Evolutionary conservation across 164 flowering plant genomes (phyloP).

Genomic region (Sextonia rubra): DNA sequence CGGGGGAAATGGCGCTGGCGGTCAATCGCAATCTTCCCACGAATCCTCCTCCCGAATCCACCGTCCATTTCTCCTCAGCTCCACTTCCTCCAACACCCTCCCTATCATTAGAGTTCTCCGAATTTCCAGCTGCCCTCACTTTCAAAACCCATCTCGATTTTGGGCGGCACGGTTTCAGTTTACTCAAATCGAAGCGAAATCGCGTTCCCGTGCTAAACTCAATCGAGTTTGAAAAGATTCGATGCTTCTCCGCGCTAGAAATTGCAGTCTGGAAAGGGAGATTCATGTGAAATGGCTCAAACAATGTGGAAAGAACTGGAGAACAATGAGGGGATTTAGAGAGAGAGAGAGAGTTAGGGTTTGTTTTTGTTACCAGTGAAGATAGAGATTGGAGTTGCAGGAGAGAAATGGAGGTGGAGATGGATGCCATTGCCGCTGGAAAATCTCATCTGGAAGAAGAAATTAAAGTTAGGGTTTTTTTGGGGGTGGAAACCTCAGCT

Average conservation of each 20-base stretch:
- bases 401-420: slow-evolving; percentile 18
- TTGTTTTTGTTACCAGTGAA: slow-evolving; percentile 32
- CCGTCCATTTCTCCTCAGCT: slow-evolving; percentile 7
- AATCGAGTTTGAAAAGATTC: slow-evolving; percentile 9
- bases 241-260: slow-evolving; percentile 21
- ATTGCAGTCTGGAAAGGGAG: slow-evolving; percentile 11
- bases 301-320: background rate
- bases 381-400: slow-evolving; percentile 26
- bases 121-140: slow-evolving; percentile 18
- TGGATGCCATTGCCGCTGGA: slow-evolving; percentile 31
- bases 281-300: background rate
- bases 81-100: slow-evolving; percentile 11
- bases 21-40: slow-evolving; percentile 31
- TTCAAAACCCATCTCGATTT: slow-evolving; percentile 5
- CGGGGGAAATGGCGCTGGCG: slow-evolving; percentile 33
- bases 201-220: slow-evolving; percentile 20
- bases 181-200: slow-evolving; percentile 8
- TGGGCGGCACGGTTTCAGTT: slow-evolving; percentile 12
- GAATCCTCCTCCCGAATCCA: slow-evolving; percentile 12
- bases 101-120: slow-evolving; percentile 17
- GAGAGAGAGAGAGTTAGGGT: background rate
- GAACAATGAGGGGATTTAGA: too few relatives aligned
- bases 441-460: slow-evolving; percentile 12
- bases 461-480: slow-evolving; percentile 12
- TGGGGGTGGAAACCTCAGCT: too few relatives aligned